A percentile compares a stretch with the other conserved stretches of the same genome.
phyloP scores from a whole-genome alignment of 768 basidiomycete genomes.

The Pisolithus orientalis region DNA sequence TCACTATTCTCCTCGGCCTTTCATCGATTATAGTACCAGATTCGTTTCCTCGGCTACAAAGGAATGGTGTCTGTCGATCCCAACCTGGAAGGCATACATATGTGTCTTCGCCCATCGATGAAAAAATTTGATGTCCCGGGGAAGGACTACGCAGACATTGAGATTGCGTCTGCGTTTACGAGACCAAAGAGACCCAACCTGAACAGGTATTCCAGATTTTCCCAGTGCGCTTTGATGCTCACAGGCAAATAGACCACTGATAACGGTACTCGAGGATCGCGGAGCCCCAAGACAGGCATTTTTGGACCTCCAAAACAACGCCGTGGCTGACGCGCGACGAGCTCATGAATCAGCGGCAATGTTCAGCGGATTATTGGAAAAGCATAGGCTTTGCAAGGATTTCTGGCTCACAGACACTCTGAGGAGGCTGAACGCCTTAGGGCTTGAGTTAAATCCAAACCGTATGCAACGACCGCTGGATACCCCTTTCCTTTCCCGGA shows the following conservation, averaged over 20 bases:
- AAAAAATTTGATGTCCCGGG: conserved; percentile 58
- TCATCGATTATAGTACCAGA: conserved; percentile 51
- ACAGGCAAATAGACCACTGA: conserved; percentile 45
- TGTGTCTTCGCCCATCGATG: conserved; percentile 72
- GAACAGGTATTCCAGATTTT: conserved; percentile 48
- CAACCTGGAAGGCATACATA: conserved; percentile 44
- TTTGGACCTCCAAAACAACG: conserved; percentile 51
- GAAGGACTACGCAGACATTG: conserved; percentile 51
- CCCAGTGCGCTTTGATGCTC: background rate
- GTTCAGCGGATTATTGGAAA: conserved; percentile 43
- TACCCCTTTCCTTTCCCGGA: conserved; percentile 49
- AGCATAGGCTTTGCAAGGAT: conserved; percentile 37
- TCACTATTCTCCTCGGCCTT: background rate
- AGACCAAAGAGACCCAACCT: conserved; percentile 58
- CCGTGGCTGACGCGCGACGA: conserved; percentile 50
- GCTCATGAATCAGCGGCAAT: conserved; percentile 51
- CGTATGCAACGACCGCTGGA: conserved; percentile 34
- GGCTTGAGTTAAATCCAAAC: conserved; percentile 41
- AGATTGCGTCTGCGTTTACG: conserved; percentile 63
- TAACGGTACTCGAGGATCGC: conserved; percentile 76
- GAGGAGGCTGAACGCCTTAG: conserved; percentile 39
- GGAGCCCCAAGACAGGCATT: conserved; percentile 57
- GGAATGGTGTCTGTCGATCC: conserved; percentile 72
- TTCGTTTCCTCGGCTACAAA: conserved; percentile 79
- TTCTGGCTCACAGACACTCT: conserved; percentile 51